These are phyloP conservation scores for Entomortierella chlamydospora DNA, from an alignment of 192 early-diverging fungal species.

Conservation along the genomic window DNA sequence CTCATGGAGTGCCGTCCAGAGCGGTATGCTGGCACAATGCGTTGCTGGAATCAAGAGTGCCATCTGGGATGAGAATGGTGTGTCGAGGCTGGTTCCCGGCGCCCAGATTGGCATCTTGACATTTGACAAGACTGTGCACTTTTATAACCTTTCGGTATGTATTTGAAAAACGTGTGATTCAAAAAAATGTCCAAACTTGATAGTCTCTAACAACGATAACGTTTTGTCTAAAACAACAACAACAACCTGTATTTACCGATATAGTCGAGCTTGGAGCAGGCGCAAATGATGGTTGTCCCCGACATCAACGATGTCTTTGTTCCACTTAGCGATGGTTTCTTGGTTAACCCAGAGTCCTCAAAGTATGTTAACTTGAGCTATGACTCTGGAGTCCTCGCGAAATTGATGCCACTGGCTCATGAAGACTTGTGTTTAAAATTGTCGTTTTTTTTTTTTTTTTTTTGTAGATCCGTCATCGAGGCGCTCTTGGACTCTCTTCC, in stretches of 20 bases:
- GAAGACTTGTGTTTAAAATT: background rate
- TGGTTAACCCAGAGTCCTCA: constrained; percentile 88
- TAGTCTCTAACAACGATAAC: no score
- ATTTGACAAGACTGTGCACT: constrained; percentile 90
- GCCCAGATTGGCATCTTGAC: constrained; percentile 89
- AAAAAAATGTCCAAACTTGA: no score
- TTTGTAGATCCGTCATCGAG: constrained; percentile 76
- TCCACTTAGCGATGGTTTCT: constrained; percentile 90
- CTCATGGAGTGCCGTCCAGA: constrained; percentile 86
- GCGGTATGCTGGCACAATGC: constrained; percentile 79
- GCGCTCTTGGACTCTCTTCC: constrained; percentile 85
- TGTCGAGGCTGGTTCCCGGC: constrained; percentile 61
- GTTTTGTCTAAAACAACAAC: no score
- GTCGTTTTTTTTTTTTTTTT: constrained; percentile 1
- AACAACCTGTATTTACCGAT: background rate
- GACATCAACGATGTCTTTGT: constrained; percentile 96
- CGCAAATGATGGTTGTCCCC: constrained; percentile 94
- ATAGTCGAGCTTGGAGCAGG: constrained; percentile 82
- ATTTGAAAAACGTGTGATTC: no score
- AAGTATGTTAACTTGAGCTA: constrained; percentile 46
- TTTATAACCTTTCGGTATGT: constrained; percentile 90
- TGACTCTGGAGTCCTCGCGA: no score
- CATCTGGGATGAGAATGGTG: constrained; percentile 67
- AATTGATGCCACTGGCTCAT: background rate
- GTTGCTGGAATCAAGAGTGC: constrained; percentile 75